Evolutionary conservation across 2,329 filamentous ascomycete species (phyloP).

Genomic region (Alternaria triticimaculans): DNA sequence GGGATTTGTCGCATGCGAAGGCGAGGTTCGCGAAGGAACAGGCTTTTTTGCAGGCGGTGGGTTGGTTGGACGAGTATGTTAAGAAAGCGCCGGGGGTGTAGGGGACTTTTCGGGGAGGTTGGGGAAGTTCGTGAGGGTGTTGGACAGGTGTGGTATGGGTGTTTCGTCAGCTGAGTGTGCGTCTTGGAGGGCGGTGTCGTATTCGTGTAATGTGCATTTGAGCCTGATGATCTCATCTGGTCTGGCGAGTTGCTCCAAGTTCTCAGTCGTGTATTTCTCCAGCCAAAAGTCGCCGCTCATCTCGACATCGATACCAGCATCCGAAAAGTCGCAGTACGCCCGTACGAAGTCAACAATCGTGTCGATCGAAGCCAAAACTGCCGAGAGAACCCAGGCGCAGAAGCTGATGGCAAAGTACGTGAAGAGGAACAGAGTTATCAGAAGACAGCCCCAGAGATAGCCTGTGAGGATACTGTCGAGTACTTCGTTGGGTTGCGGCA

Average conservation of each 20-base stretch:
- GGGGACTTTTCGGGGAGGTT: background rate
- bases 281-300: background rate
- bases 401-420: background rate
- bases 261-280: background rate
- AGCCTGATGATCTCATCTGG: background rate
- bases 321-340: background rate
- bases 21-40: conserved; percentile 78
- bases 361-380: background rate
- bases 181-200: background rate
- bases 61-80: conserved; percentile 75
- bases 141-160: background rate
- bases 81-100: conserved; percentile 32
- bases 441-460: conserved; percentile 9
- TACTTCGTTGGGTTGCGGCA: background rate
- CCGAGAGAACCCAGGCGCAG: background rate
- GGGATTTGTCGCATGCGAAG: conserved; percentile 64
- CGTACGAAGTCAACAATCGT: background rate
- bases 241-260: rapidly evolving
- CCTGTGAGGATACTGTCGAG: conserved; percentile 9
- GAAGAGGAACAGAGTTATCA: conserved; percentile 15
- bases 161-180: background rate
- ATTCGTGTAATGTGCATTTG: background rate
- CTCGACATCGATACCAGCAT: background rate
- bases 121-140: background rate
- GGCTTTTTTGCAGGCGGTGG: conserved; percentile 77